A percentile compares a stretch with the other conserved stretches of the same genome.
Conservation (phyloP, 176 grass and related monocot species). For the Pontederia paniculata region DNA sequence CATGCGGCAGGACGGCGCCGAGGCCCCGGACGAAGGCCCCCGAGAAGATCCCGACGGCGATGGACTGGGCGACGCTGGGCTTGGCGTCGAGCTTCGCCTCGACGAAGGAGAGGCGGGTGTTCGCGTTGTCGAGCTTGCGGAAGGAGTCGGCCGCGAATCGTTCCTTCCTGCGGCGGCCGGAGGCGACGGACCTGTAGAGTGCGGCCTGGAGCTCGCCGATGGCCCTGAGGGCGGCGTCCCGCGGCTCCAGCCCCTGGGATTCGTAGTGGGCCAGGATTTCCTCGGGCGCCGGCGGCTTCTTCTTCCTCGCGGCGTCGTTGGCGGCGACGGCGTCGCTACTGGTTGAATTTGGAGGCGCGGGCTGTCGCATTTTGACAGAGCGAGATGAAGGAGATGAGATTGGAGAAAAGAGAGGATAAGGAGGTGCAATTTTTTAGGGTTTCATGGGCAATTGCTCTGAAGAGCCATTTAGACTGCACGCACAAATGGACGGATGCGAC, state of each 20-base stretch:
- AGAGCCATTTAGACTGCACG: too few species aligned
- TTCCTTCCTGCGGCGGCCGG: conserved; percentile 14
- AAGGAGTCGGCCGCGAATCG: conserved; percentile 1
- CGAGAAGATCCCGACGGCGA: conserved; percentile 13
- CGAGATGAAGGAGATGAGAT: not conserved
- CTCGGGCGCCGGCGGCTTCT: conserved; percentile 5
- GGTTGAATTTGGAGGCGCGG: not conserved
- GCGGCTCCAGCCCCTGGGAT: conserved; percentile 13
- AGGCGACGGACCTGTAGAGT: conserved; percentile 7
- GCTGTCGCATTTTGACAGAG: not conserved
- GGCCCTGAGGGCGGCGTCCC: conserved; percentile 17
- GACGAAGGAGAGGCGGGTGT: conserved; percentile 13
- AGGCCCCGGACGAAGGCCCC: not conserved
- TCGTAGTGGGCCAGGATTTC: conserved; percentile 25
- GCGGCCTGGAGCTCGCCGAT: conserved; percentile 20
- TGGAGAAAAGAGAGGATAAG: not conserved
- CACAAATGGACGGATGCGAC: too few species aligned
- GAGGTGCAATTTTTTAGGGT: too few species aligned
- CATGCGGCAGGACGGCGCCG: not conserved
- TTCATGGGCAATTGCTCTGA: too few species aligned
- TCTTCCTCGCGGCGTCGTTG: not conserved
- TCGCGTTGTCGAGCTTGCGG: conserved; percentile 16
- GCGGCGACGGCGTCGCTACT: not conserved
- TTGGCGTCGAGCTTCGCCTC: conserved; percentile 23
- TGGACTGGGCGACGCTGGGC: conserved; percentile 2